Evolutionary conservation across 129 eudicot genomes (phyloP).

Genomic region (Gnaphalium uliginosum): DNA sequence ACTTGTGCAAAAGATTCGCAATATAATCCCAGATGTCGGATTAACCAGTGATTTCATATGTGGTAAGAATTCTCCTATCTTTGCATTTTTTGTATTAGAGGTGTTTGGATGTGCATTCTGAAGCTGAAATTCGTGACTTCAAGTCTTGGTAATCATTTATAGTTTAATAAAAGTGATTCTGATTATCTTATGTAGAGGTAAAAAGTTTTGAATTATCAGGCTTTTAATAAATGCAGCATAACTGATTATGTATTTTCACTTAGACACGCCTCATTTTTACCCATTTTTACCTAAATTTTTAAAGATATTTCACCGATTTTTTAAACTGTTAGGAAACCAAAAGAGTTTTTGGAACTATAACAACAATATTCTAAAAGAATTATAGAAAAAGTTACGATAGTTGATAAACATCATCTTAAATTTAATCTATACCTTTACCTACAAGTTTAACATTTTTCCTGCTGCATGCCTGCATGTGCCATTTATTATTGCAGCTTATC

Average conservation of each 20-base stretch:
- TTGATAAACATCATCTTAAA: neutral
- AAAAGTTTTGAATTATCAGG: neutral
- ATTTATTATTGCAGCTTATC: constrained; percentile 1
- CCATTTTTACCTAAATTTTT: too few relatives aligned
- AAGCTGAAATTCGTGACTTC: neutral
- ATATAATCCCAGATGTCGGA: constrained; percentile 90
- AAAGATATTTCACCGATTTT: too few relatives aligned
- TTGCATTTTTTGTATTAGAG: neutral
- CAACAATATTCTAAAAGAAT: too few relatives aligned
- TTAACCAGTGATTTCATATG: constrained; percentile 95
- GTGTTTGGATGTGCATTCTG: neutral
- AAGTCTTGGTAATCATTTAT: neutral
- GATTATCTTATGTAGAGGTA: neutral
- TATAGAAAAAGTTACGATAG: too few relatives aligned
- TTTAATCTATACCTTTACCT: neutral
- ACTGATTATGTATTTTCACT: neutral
- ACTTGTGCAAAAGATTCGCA: constrained; percentile 81
- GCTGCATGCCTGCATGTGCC: neutral
- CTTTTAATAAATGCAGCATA: neutral
- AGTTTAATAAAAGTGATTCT: neutral
- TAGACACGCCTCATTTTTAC: too few relatives aligned
- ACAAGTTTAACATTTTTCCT: neutral
- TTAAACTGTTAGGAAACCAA: too few relatives aligned
- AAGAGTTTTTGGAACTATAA: too few relatives aligned
- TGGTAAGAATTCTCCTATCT: constrained; percentile 51